phyloP scores from a whole-genome alignment of 164 flowering plant species.

The Berberis thunbergii region DNA sequence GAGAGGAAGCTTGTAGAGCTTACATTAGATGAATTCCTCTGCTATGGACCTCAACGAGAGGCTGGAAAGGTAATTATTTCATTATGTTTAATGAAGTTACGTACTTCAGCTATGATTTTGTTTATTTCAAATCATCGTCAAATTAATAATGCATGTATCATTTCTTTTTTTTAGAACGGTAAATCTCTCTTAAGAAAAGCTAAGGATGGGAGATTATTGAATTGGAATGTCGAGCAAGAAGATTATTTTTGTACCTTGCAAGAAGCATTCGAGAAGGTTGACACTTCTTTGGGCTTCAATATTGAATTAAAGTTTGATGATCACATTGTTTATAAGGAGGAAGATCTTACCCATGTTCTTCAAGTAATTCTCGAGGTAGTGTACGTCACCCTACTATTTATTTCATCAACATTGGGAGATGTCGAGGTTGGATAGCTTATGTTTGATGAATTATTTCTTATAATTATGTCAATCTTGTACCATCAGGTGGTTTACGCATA shows the following conservation, averaged over 20 bases:
- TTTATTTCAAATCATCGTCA: background rate
- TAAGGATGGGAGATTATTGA: slow-evolving; percentile 59
- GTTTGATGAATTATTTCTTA: background rate
- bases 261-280: slow-evolving; percentile 67
- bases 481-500: slow-evolving; percentile 51
- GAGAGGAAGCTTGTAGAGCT: slow-evolving; percentile 78
- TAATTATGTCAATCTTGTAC: background rate
- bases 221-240: slow-evolving; percentile 73
- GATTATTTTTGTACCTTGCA: slow-evolving; percentile 66
- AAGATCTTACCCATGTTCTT: slow-evolving; percentile 40
- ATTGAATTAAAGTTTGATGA: slow-evolving; percentile 91
- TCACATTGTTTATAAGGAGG: slow-evolving; percentile 39
- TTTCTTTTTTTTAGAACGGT: slow-evolving; percentile 25
- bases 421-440: background rate
- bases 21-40: slow-evolving; percentile 45
- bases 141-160: background rate
- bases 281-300: slow-evolving; percentile 74
- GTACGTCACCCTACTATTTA: background rate
- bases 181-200: slow-evolving; percentile 60
- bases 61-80: slow-evolving; percentile 17
- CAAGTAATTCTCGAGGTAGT: slow-evolving; percentile 46
- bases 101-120: background rate
- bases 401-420: background rate
- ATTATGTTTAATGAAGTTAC: background rate
- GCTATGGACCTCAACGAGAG: slow-evolving; percentile 73